Evolutionary conservation across 2,329 filamentous ascomycete species (phyloP).

Genomic region (Helotiales sp.): DNA sequence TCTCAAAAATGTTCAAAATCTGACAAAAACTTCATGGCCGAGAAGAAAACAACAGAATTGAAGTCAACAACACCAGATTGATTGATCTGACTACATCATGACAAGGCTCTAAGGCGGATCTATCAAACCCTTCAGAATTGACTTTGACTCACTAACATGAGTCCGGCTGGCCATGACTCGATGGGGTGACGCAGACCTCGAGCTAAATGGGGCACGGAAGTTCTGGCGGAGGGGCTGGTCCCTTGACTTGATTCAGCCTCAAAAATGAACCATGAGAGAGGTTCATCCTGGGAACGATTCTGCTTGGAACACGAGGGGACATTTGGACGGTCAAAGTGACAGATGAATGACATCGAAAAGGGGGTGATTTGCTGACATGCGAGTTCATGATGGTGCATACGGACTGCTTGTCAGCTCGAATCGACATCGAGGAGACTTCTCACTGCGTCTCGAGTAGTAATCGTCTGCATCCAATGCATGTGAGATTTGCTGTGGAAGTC

Average conservation of each 20-base stretch:
- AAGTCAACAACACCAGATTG: neutral
- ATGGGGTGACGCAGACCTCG: neutral
- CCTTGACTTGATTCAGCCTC: neutral
- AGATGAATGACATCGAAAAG: neutral
- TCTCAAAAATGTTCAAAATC: too few species aligned
- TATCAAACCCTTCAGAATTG: neutral
- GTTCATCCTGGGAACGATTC: neutral
- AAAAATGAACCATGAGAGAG: conserved; percentile 1
- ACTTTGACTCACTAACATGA: neutral
- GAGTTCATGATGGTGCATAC: neutral
- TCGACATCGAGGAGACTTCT: neutral
- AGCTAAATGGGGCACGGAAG: neutral
- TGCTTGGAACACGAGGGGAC: neutral
- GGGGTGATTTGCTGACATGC: neutral
- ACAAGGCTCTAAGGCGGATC: neutral
- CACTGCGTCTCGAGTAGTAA: neutral
- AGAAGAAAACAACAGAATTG: neutral
- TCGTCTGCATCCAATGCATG: neutral
- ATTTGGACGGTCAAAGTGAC: neutral
- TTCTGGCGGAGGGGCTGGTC: neutral
- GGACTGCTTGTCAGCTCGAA: neutral
- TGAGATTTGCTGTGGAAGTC: neutral
- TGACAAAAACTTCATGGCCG: neutral
- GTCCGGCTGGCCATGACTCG: neutral
- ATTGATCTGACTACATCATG: neutral